Conservation (phyloP, 1,139 yeast genomes). For the Saccharomyces uvarum region DNA sequence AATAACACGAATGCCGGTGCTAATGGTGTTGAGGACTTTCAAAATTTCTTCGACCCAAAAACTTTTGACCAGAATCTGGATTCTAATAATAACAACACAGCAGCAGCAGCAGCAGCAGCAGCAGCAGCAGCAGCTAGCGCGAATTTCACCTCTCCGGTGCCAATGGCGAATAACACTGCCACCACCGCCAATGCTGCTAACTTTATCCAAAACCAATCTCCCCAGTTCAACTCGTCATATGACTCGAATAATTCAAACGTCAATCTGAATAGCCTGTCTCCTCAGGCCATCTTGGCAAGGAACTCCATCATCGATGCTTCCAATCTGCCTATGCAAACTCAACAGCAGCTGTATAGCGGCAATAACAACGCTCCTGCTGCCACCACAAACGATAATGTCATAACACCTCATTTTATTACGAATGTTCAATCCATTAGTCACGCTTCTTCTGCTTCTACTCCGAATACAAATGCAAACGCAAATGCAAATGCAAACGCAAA, state of each 20-base stretch:
- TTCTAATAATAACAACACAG: not conserved
- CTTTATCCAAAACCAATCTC: conserved; percentile 3
- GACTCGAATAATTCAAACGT: conserved; percentile 7
- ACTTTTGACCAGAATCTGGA: not conserved
- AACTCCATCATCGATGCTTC: conserved; percentile 18
- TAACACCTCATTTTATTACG: conserved; percentile 5
- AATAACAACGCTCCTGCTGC: not conserved
- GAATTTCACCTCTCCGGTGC: not conserved
- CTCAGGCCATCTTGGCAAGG: conserved; percentile 29
- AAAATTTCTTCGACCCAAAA: not conserved
- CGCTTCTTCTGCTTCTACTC: conserved; percentile 9
- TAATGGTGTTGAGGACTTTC: not conserved
- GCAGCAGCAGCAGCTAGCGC: not conserved
- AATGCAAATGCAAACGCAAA: not conserved
- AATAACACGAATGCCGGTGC: not conserved
- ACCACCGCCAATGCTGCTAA: not conserved
- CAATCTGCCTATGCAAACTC: not conserved
- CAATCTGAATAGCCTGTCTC: conserved; percentile 18
- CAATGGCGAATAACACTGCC: not conserved
- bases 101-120: not conserved
- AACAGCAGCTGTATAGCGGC: not conserved
- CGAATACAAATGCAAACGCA: not conserved
- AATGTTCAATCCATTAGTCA: conserved; percentile 3
- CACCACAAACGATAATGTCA: conserved; percentile 4
- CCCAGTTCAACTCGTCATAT: not conserved